Conservation (phyloP, 139 green algal species). For the Micromonas pusilla region DNA sequence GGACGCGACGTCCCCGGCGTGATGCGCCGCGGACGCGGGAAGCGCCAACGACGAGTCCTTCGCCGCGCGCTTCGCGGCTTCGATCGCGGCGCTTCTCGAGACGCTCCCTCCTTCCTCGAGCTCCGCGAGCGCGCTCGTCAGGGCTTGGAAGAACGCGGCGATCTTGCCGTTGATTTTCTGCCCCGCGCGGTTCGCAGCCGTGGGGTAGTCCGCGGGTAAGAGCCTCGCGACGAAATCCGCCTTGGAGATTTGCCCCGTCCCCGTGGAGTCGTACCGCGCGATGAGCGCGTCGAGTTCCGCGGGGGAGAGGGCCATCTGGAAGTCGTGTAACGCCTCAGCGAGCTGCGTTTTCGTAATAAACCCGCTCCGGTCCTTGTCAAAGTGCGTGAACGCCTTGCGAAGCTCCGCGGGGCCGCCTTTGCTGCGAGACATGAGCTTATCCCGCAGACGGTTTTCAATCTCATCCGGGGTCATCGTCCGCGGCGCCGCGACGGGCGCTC, state of each 20-base stretch:
- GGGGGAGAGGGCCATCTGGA: neutral
- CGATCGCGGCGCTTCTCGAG: neutral
- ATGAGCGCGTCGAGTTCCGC: neutral
- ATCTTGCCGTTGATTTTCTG: neutral
- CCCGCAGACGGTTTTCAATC: neutral
- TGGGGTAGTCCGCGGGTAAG: neutral
- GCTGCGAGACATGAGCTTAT: neutral
- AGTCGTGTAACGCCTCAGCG: neutral
- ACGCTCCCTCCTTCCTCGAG: neutral
- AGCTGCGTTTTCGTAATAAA: neutral
- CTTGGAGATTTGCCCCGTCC: neutral
- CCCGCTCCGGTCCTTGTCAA: neutral
- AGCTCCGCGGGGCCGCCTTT: neutral
- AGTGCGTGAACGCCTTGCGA: neutral
- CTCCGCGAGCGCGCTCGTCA: neutral
- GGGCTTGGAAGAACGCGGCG: neutral
- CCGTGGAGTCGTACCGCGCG: neutral
- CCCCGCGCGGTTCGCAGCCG: too few species aligned
- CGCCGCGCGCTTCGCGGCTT: neutral
- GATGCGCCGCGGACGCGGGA: neutral
- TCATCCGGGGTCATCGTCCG: neutral
- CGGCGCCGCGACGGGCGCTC: neutral
- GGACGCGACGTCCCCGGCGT: neutral
- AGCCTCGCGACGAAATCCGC: neutral
- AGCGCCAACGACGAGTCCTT: neutral